Percentiles rank a stretch among this genome's conserved stretches.
These are phyloP conservation scores for Colletotrichum cuscutae DNA, from an alignment of 2,329 filamentous ascomycete genomes.

Conservation along the genomic window DNA sequence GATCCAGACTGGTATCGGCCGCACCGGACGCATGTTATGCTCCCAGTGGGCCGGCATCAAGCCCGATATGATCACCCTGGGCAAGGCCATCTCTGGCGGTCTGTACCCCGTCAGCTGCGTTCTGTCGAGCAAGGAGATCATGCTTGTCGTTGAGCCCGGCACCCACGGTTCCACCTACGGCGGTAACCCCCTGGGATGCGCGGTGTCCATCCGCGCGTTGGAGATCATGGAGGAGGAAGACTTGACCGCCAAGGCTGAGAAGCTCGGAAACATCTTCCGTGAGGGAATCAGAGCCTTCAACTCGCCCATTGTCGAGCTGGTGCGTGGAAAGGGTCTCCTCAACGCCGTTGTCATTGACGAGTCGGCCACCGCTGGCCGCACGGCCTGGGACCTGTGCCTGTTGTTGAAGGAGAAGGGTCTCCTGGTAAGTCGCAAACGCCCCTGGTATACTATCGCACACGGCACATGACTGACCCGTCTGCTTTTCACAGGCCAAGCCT, in stretches of 20 bases:
- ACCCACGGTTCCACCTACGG: conserved; percentile 99
- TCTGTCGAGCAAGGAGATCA: conserved; percentile 86
- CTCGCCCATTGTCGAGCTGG: conserved; percentile 81
- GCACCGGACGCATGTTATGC: conserved; percentile 93
- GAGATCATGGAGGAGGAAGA: conserved; percentile 94
- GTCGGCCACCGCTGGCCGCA: conserved; percentile 82
- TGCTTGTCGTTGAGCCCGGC: conserved; percentile 95
- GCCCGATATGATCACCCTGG: conserved; percentile 92
- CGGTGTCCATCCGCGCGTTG: conserved; percentile 92
- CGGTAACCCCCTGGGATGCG: conserved; percentile 94
- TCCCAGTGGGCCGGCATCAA: conserved; percentile 95
- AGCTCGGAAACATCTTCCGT: conserved; percentile 84
- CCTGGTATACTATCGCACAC: neutral
- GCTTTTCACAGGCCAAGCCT: conserved; percentile 82
- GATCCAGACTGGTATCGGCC: conserved; percentile 97
- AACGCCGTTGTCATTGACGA: conserved; percentile 98
- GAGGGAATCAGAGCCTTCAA: conserved; percentile 80
- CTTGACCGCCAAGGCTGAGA: conserved; percentile 80
- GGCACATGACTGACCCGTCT: conserved; percentile 32
- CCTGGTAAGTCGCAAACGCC: conserved; percentile 69
- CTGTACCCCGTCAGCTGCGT: conserved; percentile 99
- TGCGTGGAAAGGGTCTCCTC: conserved; percentile 92
- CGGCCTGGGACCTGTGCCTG: conserved; percentile 96
- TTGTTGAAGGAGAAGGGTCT: conserved; percentile 95
- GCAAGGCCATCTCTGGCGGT: conserved; percentile 97